A percentile compares a stretch with the other conserved stretches of the same genome.
Evolutionary conservation across 2,329 filamentous ascomycete species (phyloP).

Genomic region (Aspergillus fischeri): DNA sequence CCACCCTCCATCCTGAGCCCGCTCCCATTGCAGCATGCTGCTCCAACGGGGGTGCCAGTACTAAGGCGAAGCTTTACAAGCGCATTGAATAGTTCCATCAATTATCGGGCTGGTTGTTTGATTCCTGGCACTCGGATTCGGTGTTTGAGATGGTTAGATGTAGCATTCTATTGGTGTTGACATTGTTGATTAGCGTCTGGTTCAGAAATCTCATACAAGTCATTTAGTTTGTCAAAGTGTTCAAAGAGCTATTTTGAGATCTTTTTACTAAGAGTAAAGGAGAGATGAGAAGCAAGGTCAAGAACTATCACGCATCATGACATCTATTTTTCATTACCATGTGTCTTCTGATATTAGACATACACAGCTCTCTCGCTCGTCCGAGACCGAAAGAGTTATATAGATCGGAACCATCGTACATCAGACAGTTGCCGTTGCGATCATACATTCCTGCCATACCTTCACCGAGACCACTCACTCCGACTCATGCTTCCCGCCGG

Average conservation of each 20-base stretch:
- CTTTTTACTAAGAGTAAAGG: background rate
- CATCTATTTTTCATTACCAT: slow-evolving; percentile 20
- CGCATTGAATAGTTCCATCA: slow-evolving; percentile 17
- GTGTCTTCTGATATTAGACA: slow-evolving; percentile 11
- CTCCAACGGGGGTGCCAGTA: slow-evolving; percentile 9
- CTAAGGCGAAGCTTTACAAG: slow-evolving; percentile 31
- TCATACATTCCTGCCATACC: slow-evolving; percentile 2
- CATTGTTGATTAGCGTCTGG: background rate
- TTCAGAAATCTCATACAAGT: background rate
- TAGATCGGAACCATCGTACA: slow-evolving; percentile 19
- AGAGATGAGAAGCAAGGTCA: background rate
- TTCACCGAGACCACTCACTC: background rate
- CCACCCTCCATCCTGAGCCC: slow-evolving; percentile 28
- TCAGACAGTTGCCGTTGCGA: slow-evolving; percentile 5
- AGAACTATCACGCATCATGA: slow-evolving; percentile 3
- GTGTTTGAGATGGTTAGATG: background rate
- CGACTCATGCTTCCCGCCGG: background rate
- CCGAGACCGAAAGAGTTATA: slow-evolving; percentile 5
- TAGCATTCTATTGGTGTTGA: background rate
- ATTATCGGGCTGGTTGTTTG: background rate
- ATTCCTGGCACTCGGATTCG: background rate
- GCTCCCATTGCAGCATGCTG: slow-evolving; percentile 16
- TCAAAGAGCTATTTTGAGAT: background rate
- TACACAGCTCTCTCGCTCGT: slow-evolving; percentile 6
- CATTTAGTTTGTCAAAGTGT: background rate